A percentile compares a stretch with the other conserved stretches of the same genome.
Conservation (phyloP, 225 moss, liverwort and hornwort genomes). For the Anthoceros angustus region DNA sequence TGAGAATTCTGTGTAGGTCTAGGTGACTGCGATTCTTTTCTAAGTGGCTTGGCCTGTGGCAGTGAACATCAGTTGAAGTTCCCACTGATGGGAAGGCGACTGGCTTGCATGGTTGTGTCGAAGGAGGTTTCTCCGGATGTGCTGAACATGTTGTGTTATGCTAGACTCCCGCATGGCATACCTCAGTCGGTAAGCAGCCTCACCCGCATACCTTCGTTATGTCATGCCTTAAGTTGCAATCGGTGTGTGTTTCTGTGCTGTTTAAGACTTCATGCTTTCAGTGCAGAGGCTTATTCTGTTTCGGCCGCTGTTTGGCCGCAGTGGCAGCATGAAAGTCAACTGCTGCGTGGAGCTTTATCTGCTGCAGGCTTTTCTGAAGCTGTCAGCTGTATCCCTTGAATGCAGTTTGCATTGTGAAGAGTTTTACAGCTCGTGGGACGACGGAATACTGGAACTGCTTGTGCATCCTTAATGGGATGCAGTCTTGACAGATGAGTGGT, state of each 20-base stretch:
- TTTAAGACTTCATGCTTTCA: neutral
- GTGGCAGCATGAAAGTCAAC: neutral
- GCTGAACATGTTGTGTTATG: conserved; percentile 43
- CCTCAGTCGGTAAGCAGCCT: conserved; percentile 33
- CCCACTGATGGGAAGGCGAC: conserved; percentile 44
- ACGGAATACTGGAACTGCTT: neutral
- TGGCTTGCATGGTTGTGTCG: conserved; percentile 47
- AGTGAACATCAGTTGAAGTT: conserved; percentile 42
- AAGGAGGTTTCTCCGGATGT: conserved; percentile 27
- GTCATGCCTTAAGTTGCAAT: neutral
- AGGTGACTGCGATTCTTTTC: neutral
- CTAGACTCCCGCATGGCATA: conserved; percentile 32
- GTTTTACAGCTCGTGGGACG: neutral
- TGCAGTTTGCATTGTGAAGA: neutral
- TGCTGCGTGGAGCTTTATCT: conserved; percentile 1
- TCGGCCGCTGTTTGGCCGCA: neutral
- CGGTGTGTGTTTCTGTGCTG: neutral
- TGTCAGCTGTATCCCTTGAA: neutral
- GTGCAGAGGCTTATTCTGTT: neutral
- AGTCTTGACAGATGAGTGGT: conserved; percentile 67
- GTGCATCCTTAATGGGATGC: conserved; percentile 19
- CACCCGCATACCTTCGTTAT: neutral
- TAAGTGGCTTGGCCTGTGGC: conserved; percentile 21
- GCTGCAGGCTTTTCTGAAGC: neutral
- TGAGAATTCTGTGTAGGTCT: neutral